A percentile compares a stretch with the other conserved stretches of the same genome.
These are phyloP conservation scores for Penicillium crystallinum DNA, from an alignment of 495 filamentous ascomycete genomes.

Conservation along the genomic window DNA sequence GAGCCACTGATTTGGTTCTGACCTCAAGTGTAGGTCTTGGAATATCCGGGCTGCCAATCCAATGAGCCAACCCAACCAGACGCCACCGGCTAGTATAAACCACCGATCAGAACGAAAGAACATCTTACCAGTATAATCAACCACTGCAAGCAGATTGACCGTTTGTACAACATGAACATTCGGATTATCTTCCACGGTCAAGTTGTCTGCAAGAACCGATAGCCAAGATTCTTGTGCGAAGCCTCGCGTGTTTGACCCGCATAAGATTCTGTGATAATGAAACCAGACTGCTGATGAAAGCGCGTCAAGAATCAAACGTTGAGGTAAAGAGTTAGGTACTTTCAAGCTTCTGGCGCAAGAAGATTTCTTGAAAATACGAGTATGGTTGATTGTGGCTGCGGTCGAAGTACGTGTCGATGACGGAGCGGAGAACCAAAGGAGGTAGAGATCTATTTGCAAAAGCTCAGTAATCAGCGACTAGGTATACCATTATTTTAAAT, in stretches of 20 bases:
- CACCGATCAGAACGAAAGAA: neutral
- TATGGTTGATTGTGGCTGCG: slow-evolving; percentile 31
- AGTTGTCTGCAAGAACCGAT: slow-evolving; percentile 21
- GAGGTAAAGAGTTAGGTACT: slow-evolving; percentile 9
- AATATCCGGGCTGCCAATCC: slow-evolving; percentile 28
- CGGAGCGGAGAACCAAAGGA: slow-evolving; percentile 14
- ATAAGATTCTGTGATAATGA: slow-evolving; percentile 19
- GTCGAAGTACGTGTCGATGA: slow-evolving; percentile 26
- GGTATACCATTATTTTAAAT: neutral
- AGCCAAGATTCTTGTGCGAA: slow-evolving; percentile 24
- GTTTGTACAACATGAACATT: slow-evolving; percentile 25
- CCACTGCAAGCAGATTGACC: slow-evolving; percentile 23
- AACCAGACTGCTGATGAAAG: slow-evolving; percentile 27
- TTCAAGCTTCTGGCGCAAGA: slow-evolving; percentile 18
- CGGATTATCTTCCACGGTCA: slow-evolving; percentile 19
- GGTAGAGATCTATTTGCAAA: slow-evolving; percentile 8
- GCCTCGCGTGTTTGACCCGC: slow-evolving; percentile 11
- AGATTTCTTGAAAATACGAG: slow-evolving; percentile 24
- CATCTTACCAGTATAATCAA: slow-evolving; percentile 24
- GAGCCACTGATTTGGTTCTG: slow-evolving; percentile 17
- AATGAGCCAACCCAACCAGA: slow-evolving; percentile 24
- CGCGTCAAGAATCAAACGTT: slow-evolving; percentile 21
- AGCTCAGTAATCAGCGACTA: neutral
- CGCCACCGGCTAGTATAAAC: slow-evolving; percentile 18
- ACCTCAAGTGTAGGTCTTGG: slow-evolving; percentile 27